Conservation (phyloP, 179 eudicot genomes). For the Silene vulgaris region DNA sequence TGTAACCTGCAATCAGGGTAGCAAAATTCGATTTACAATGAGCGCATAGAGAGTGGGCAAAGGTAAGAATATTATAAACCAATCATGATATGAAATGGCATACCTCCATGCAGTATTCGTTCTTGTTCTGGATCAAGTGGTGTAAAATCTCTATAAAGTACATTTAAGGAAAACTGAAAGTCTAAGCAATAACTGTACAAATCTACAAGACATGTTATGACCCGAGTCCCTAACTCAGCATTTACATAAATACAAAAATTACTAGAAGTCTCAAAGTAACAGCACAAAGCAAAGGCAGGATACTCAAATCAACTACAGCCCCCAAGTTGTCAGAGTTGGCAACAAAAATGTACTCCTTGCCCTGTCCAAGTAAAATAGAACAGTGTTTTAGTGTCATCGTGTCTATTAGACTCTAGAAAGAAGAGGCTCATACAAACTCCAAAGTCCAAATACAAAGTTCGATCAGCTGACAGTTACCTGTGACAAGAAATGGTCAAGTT, state of each 20-base stretch:
- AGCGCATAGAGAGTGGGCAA: constrained; percentile 7
- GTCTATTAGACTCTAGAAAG: not conserved
- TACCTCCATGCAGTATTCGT: constrained; percentile 99
- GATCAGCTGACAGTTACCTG: constrained; percentile 42
- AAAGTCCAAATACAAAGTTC: not conserved
- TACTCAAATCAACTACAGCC: constrained; percentile 95
- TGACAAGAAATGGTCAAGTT: constrained; percentile 77
- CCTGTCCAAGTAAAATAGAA: constrained; percentile 42
- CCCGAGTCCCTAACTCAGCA: not conserved
- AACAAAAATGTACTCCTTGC: constrained; percentile 92
- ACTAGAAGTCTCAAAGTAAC: constrained; percentile 8
- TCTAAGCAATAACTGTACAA: constrained; percentile 11
- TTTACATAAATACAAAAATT: not conserved
- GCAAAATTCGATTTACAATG: constrained; percentile 10
- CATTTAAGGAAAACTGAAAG: constrained; percentile 41
- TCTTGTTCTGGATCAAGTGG: constrained; percentile 84
- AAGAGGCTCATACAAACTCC: not conserved
- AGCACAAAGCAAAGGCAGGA: constrained; percentile 43
- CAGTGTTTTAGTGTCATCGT: not conserved
- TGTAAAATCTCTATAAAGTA: constrained; percentile 60
- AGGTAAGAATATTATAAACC: not conserved
- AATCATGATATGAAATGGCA: not conserved
- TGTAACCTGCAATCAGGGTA: constrained; percentile 55
- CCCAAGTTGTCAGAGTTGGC: constrained; percentile 98
- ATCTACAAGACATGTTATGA: not conserved